phyloP scores from a whole-genome alignment of 2,329 filamentous ascomycete genomes.

The Pseudogymnoascus sp. region DNA sequence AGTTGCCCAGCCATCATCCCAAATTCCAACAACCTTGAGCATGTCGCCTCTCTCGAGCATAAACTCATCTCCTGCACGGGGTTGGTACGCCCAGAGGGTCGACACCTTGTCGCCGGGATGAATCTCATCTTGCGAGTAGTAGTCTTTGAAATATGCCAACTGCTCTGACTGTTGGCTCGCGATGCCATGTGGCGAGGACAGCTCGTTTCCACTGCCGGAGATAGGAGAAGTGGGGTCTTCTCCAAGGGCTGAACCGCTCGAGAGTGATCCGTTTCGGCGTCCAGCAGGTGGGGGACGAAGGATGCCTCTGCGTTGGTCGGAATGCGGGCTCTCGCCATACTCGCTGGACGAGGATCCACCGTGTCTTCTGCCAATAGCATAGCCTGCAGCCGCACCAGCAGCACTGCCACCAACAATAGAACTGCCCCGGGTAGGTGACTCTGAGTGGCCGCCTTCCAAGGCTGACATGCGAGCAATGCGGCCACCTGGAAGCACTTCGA shows the following conservation, averaged over 20 bases:
- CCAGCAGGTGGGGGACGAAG: conserved; percentile 50
- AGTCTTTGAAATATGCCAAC: conserved; percentile 93
- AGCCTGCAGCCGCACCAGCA: conserved; percentile 41
- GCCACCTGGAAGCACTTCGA: conserved; percentile 73
- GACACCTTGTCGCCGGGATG: conserved; percentile 84
- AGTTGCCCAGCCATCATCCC: conserved; percentile 98
- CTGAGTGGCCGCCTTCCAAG: conserved; percentile 64
- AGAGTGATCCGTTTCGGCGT: conserved; percentile 80
- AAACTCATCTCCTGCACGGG: conserved; percentile 88
- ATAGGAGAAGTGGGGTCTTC: conserved; percentile 67
- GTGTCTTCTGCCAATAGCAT: conserved; percentile 38
- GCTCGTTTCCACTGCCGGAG: conserved; percentile 56
- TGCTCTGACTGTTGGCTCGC: conserved; percentile 92
- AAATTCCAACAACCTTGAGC: conserved; percentile 96
- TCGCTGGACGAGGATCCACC: conserved; percentile 64
- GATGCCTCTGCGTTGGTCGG: conserved; percentile 48
- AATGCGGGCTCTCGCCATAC: conserved; percentile 63
- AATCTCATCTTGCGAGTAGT: conserved; percentile 96
- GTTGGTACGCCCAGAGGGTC: conserved; percentile 93
- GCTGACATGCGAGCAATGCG: conserved; percentile 95
- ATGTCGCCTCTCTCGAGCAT: conserved; percentile 90
- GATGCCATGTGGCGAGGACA: conserved; percentile 77
- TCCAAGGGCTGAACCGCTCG: conserved; percentile 70
- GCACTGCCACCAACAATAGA: conserved; percentile 34
- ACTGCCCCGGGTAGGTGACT: conserved; percentile 37